phyloP scores from a whole-genome alignment of 1,139 yeast genomes.

The Suhomyces anneliseae region DNA sequence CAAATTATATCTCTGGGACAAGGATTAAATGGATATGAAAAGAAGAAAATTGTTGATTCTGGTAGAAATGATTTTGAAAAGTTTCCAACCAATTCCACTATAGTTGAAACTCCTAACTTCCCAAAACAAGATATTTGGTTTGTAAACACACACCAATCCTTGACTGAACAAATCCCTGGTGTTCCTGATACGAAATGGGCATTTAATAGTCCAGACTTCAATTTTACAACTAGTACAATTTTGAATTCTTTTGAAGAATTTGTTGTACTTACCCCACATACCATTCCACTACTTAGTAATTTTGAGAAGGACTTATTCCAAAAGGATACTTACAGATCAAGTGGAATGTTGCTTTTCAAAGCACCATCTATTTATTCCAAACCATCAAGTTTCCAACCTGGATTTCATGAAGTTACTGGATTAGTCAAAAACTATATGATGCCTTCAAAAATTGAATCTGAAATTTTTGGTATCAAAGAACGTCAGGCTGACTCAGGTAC shows the following conservation, averaged over 20 bases:
- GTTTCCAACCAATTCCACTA: background rate
- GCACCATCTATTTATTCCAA: slow-evolving; percentile 22
- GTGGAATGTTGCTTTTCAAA: slow-evolving; percentile 34
- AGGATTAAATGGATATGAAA: slow-evolving; percentile 19
- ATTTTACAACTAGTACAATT: slow-evolving; percentile 24
- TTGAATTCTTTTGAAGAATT: slow-evolving; percentile 36
- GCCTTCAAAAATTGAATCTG: slow-evolving; percentile 24
- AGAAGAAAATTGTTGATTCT: slow-evolving; percentile 17
- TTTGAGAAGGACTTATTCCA: slow-evolving; percentile 17
- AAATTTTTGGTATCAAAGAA: slow-evolving; percentile 19
- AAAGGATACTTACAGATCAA: slow-evolving; percentile 18
- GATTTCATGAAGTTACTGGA: slow-evolving; percentile 33
- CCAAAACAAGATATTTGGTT: slow-evolving; percentile 32
- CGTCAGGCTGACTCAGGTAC: slow-evolving; percentile 14
- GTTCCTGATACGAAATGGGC: slow-evolving; percentile 12
- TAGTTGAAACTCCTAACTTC: slow-evolving; percentile 3
- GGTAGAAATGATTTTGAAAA: slow-evolving; percentile 13
- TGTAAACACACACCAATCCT: slow-evolving; percentile 23
- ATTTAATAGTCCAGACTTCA: slow-evolving; percentile 20
- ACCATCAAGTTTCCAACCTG: slow-evolving; percentile 24
- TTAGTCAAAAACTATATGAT: slow-evolving; percentile 24
- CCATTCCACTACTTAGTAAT: slow-evolving; percentile 29
- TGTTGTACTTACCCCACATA: slow-evolving; percentile 24
- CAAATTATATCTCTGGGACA: slow-evolving; percentile 24
- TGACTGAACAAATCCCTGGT: slow-evolving; percentile 17